Percentiles rank a stretch among this genome's conserved stretches.
phyloP scores from a whole-genome alignment of 768 basidiomycete species.

The Russula foetens region DNA sequence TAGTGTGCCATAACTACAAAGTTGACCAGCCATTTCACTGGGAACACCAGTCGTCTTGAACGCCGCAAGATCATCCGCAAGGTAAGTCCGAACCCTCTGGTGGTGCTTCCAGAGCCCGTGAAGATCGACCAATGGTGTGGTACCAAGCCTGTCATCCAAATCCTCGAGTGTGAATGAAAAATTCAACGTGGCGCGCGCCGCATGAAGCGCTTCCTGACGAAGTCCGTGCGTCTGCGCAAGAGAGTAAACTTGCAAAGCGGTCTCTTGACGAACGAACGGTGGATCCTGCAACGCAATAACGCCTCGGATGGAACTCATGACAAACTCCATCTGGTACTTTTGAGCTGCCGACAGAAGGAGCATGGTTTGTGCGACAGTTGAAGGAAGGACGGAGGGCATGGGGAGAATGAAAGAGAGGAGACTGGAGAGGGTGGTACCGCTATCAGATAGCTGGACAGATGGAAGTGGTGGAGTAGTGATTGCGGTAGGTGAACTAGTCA shows the following conservation, averaged over 20 bases:
- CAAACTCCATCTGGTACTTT: neutral
- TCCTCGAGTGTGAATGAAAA: neutral
- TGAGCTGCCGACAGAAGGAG: slow-evolving; percentile 1
- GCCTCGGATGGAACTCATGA: neutral
- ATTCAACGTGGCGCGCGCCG: neutral
- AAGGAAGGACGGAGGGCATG: neutral
- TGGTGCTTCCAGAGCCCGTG: neutral
- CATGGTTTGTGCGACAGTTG: neutral
- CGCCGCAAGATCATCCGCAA: neutral
- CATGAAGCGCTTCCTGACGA: neutral
- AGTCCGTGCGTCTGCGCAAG: neutral
- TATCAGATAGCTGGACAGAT: neutral
- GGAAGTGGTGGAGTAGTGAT: neutral
- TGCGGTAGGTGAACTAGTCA: neutral
- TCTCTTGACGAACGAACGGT: neutral
- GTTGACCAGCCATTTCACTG: neutral
- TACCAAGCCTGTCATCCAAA: neutral
- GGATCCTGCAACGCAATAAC: neutral
- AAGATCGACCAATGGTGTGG: neutral
- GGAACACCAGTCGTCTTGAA: neutral
- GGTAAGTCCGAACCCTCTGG: neutral
- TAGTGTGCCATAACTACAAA: neutral
- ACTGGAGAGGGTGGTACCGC: neutral
- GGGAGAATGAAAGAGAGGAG: slow-evolving; percentile 6
- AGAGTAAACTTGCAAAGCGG: neutral